phyloP scores from a whole-genome alignment of 75 land plant species.

The Pseudotsuga menziesii region DNA sequence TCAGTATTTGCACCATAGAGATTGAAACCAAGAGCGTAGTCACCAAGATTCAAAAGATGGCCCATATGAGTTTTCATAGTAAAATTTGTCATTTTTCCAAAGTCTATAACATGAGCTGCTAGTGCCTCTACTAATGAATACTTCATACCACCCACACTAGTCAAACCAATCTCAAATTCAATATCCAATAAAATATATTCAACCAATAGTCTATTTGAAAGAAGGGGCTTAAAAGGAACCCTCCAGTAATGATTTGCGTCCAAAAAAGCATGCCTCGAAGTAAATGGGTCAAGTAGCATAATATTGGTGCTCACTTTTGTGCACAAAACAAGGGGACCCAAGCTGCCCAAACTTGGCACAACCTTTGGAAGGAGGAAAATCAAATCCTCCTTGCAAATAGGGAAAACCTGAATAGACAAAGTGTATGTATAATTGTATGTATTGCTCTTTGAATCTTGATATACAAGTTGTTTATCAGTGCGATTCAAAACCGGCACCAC shows the following conservation, averaged over 20 bases:
- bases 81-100: constrained; percentile 70
- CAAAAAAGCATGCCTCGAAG: constrained; percentile 42
- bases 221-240: constrained; percentile 4
- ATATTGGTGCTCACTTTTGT: constrained; percentile 55
- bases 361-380: constrained; percentile 71
- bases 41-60: constrained; percentile 60
- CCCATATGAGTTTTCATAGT: constrained; percentile 61
- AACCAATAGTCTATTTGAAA: constrained; percentile 12
- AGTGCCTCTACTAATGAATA: constrained; percentile 52
- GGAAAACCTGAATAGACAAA: constrained; percentile 70
- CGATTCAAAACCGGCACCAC: constrained; percentile 46
- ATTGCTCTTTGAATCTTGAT: constrained; percentile 69
- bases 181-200: constrained; percentile 69
- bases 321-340: constrained; percentile 73
- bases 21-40: constrained; percentile 75
- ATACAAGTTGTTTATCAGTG: constrained; percentile 69
- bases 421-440: constrained; percentile 68
- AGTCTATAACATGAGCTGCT: constrained; percentile 62
- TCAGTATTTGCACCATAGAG: constrained; percentile 69
- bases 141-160: constrained; percentile 33
- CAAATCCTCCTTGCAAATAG: constrained; percentile 74
- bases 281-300: constrained; percentile 60
- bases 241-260: constrained; percentile 76
- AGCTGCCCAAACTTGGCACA: constrained; percentile 49
- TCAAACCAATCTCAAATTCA: constrained; percentile 33